These are phyloP conservation scores for Rhododendron henanense DNA, from an alignment of 148 eudicot genomes.

Conservation along the genomic window DNA sequence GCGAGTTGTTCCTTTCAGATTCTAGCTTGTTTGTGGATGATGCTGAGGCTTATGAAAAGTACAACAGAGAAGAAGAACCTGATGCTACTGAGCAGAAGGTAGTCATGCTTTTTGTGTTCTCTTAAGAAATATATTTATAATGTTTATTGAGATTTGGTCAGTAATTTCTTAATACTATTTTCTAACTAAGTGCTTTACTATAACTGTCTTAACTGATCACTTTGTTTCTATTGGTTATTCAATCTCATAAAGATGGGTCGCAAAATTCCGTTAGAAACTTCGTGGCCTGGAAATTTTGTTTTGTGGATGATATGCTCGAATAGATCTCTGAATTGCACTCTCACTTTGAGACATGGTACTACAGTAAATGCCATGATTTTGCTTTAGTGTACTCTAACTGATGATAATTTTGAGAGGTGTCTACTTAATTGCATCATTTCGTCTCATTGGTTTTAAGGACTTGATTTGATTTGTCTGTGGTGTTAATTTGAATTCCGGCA, in stretches of 20 bases:
- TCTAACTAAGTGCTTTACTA: not conserved
- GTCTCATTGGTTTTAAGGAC: not conserved
- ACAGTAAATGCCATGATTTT: not conserved
- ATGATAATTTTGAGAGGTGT: not conserved
- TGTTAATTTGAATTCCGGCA: not conserved
- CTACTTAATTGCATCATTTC: not conserved
- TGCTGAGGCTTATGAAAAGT: slow-evolving; percentile 62
- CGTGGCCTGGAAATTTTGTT: not conserved
- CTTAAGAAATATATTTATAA: not conserved
- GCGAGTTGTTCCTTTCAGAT: slow-evolving; percentile 70
- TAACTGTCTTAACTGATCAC: not conserved
- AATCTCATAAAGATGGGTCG: not conserved
- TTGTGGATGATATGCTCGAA: not conserved
- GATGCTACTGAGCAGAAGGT: slow-evolving; percentile 52
- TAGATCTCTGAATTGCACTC: not conserved
- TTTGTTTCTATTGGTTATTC: not conserved
- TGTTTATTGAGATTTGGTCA: not conserved
- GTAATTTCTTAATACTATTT: not conserved
- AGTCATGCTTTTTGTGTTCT: not conserved
- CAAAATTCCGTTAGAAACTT: not conserved
- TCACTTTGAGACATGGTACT: not conserved
- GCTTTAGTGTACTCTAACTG: not conserved
- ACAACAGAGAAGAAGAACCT: slow-evolving; percentile 51
- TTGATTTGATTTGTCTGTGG: not conserved
- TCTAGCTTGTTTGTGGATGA: slow-evolving; percentile 83